Base-by-base conservation (phyloP, 768 basidiomycete species). In the Mycena indigotica region DNA sequence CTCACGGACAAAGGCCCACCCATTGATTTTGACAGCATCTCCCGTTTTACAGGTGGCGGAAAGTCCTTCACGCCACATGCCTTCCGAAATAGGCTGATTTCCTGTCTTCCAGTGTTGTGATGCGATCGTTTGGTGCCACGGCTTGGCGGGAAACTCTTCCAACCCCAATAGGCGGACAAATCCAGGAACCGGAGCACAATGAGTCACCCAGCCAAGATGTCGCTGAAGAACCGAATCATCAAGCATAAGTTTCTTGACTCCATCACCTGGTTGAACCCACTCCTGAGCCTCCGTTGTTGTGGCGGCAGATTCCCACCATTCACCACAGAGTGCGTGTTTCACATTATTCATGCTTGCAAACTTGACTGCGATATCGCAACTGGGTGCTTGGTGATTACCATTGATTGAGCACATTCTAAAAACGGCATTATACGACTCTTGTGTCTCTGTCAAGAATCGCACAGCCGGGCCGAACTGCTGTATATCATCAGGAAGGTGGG, bases 361-460 rank as follows among this genome's bases (percentile, higher is more conserved):
- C 0, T 50, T 21, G 0, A 40, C 19, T 0, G 68, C 66, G 28
- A 70, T 61, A 46, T 64, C 58, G 3, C 67, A 63, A 10, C 73
- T 70, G 3, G 71, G 69, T 1, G 69, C 67, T 17, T 61, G 67
- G 30, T 66, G 72, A 48, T 73, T 73, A 19, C 63, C 66, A 28
- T 59, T 56, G 15, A 72, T 52, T n/a, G 61, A 66, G 40, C 65
- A 64, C 3, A 56, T 19, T 2, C 67, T 64, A 32, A 71, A 70
- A 23, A 72, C 54, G 5, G 63, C 66, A 54, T 72, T 71, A 41
- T 40, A 73, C 50, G 60, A 64, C 50, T 73, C 70, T 35, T 64
- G 71, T 1, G 62, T 57, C 48, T 72, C 71, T 2, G 69, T 71
- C 2, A 67, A 53, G n/a, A 44, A 61, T 3, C 59, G 41, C 29